Evolutionary conservation across 2,329 filamentous ascomycete genomes (phyloP), one percentile per base, ranked within the genome.

Genomic region (Keithomyces neogunnii): DNA sequence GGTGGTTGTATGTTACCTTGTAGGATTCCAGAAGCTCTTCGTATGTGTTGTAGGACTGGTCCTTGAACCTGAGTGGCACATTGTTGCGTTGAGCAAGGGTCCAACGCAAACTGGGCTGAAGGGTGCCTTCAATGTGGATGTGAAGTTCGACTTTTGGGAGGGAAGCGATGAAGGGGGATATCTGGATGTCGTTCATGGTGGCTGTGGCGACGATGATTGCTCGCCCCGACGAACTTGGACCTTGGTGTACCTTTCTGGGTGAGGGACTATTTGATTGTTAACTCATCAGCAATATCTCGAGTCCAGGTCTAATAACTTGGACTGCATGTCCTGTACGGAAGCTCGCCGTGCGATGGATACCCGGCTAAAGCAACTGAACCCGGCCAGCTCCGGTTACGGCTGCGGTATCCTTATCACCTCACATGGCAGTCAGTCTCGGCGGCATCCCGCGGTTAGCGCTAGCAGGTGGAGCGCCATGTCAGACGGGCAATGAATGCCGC

Each of bases 101-200:
- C 71, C 89, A 90, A 53, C 89, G 78, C 35, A 88, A 73, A 48
- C 73, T 68, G 3, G 86, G 85, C 30, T 81, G 81, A 31, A 90
- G 75, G 9, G 84, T 83, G 53, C 86, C 87, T 66, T 90, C 86
- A 33, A 90, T 74, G 65, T 90, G 86, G 52, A 90, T 78, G 68
- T 90, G 87, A 61, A 89, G 86, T 66, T 90, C 86, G 69, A 83
- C 88, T 73, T 89, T 89, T 56, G 86, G 86, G 40, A 90, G 76
- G 44, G 75, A 74, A 46, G 71, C 68, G 26, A 89, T 74, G 63
- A 87, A 84, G 36, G 69, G 60, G 36, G 62, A 65, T 32, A 67
- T 57, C 26, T 53, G 52, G 8, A 66, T 59, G 48, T 59, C 57
- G 52, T 65, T 60, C 64, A 67, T 67, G 29, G 30, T 44, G 26